Conservation (phyloP, 345 rosid species). For the Lepidium africanum region DNA sequence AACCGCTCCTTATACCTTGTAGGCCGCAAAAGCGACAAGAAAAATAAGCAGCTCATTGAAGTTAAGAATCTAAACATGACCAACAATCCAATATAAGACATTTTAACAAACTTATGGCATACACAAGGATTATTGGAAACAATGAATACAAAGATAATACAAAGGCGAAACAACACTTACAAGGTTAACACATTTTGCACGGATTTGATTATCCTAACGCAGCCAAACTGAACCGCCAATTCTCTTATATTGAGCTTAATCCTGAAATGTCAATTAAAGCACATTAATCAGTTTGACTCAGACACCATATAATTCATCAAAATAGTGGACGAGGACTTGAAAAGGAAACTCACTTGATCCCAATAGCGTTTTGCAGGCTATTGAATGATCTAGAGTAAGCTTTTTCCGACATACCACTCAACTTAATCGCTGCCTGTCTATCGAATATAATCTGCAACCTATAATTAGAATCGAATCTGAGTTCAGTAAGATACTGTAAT, state of each 20-base stretch:
- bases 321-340: neutral
- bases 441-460: slow-evolving; percentile 71
- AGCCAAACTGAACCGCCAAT: slow-evolving; percentile 83
- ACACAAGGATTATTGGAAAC: neutral
- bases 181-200: slow-evolving; percentile 59
- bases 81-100: slow-evolving; percentile 16
- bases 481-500: neutral
- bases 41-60: neutral
- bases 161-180: slow-evolving; percentile 38
- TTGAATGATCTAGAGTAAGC: slow-evolving; percentile 82
- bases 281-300: neutral
- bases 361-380: slow-evolving; percentile 63
- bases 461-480: neutral
- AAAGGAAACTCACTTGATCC: slow-evolving; percentile 54
- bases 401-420: slow-evolving; percentile 91
- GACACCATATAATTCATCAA: neutral
- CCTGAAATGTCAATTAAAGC: slow-evolving; percentile 29
- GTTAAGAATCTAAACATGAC: neutral
- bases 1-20: slow-evolving; percentile 87
- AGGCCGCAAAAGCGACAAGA: neutral
- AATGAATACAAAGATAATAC: neutral
- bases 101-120: slow-evolving; percentile 36
- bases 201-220: slow-evolving; percentile 74
- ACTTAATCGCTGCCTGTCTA: slow-evolving; percentile 52
- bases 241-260: slow-evolving; percentile 62